phyloP scores from a whole-genome alignment of 768 basidiomycete species.

The Paxillus involutus region DNA sequence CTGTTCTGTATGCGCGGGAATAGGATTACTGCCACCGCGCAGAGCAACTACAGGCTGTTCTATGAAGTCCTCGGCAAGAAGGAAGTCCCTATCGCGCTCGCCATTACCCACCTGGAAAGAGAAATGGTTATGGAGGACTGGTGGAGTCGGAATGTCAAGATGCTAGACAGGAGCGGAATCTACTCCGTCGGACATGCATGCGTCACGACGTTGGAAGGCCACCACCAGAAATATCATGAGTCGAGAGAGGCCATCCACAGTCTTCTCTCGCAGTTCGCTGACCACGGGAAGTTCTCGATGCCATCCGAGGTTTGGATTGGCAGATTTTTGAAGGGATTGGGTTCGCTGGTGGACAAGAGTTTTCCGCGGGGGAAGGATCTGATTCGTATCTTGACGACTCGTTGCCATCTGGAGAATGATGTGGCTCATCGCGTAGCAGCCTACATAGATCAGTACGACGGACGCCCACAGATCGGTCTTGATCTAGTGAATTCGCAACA shows the following conservation, averaged over 20 bases:
- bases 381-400: conserved; percentile 4
- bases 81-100: conserved; percentile 32
- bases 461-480: too few relatives aligned
- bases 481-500: too few relatives aligned
- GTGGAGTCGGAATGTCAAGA: conserved; percentile 14
- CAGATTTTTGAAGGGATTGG: conserved; percentile 1
- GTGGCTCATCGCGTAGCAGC: conserved; percentile 2
- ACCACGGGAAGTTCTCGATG: conserved; percentile 7
- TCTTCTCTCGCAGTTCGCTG: conserved; percentile 1
- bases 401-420: conserved; percentile 1
- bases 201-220: conserved; percentile 6
- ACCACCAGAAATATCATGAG: conserved; percentile 21
- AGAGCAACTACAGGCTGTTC: conserved; percentile 33
- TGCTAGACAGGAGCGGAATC: conserved; percentile 6
- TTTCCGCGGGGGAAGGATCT: conserved; percentile 3
- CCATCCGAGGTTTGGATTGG: background rate
- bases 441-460: too few relatives aligned
- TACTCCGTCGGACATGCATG: conserved; percentile 13
- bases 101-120: conserved; percentile 33
- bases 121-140: conserved; percentile 19
- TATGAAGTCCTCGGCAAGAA: conserved; percentile 11
- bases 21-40: conserved; percentile 24
- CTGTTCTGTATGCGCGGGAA: conserved; percentile 34
- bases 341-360: background rate
- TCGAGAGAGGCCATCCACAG: conserved; percentile 20